These are phyloP conservation scores for Helenozyma rhizophorensis DNA, from an alignment of 805 yeast genomes.

Conservation along the genomic window DNA sequence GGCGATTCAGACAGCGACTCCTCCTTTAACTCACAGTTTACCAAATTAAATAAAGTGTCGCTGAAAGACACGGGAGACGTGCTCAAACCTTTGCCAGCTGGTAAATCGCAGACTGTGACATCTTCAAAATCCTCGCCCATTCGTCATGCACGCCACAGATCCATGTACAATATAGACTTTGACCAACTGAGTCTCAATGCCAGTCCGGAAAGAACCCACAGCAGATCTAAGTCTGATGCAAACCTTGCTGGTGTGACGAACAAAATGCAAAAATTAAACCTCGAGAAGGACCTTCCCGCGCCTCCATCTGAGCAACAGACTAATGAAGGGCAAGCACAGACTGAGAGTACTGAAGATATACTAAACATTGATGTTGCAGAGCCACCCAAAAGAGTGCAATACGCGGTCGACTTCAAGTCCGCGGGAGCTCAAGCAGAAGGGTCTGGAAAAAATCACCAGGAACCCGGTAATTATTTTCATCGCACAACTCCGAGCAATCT, in stretches of 20 bases:
- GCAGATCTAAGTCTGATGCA: constrained; percentile 7
- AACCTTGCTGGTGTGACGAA: neutral
- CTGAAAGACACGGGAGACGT: no score
- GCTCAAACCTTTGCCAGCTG: constrained; percentile 2
- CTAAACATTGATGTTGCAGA: constrained; percentile 28
- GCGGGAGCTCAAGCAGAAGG: no score
- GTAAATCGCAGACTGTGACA: constrained; percentile 2
- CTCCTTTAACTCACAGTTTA: constrained; percentile 17
- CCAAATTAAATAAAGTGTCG: constrained; percentile 10
- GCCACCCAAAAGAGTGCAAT: constrained; percentile 34
- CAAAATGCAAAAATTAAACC: no score
- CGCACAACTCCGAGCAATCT: no score
- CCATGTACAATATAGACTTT: constrained; percentile 32
- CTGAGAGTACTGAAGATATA: no score
- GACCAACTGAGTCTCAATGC: constrained; percentile 1
- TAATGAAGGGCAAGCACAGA: no score
- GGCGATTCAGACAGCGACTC: constrained; percentile 32
- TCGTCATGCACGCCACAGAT: constrained; percentile 36
- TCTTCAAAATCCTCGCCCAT: constrained; percentile 16
- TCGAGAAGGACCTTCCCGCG: no score
- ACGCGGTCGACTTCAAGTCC: constrained; percentile 40
- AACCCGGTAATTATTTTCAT: neutral
- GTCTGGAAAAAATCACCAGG: neutral
- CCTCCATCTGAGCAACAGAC: no score
- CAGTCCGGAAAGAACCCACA: constrained; percentile 2